Evolutionary conservation across 129 eudicot species (phyloP).

Genomic region (Artemisia annua): DNA sequence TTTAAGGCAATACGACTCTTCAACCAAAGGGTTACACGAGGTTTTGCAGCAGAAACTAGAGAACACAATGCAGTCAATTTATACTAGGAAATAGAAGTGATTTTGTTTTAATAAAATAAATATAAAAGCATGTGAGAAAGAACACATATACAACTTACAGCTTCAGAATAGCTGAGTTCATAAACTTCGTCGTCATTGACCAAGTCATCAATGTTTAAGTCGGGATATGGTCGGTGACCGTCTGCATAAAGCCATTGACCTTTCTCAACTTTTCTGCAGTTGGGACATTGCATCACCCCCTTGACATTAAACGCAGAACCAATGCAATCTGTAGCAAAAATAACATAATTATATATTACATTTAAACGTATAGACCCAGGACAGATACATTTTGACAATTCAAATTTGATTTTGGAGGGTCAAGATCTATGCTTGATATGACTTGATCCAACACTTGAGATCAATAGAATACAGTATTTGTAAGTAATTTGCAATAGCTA

Average conservation of each 20-base stretch:
- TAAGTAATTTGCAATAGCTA: too few species aligned
- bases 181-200: constrained; percentile 87
- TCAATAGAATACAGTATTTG: too few species aligned
- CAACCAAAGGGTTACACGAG: too few species aligned
- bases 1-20: too few species aligned
- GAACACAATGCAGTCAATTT: not conserved
- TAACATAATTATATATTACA: not conserved
- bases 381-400: too few species aligned
- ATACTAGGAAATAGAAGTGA: not conserved
- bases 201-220: constrained; percentile 86
- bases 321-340: constrained; percentile 73
- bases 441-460: too few species aligned
- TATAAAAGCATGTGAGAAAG: too few species aligned
- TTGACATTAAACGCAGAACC: constrained; percentile 94
- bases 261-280: constrained; percentile 94
- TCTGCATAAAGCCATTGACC: constrained; percentile 95
- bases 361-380: too few species aligned
- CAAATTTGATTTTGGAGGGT: too few species aligned
- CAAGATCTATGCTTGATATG: too few species aligned
- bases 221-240: constrained; percentile 66
- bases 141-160: constrained; percentile 39
- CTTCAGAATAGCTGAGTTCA: constrained; percentile 79
- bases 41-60: too few species aligned
- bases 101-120: too few species aligned
- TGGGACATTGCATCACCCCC: constrained; percentile 98